These are phyloP conservation scores for Cupressus sempervirens DNA, from an alignment of 75 land plant genomes.

Conservation along the genomic window DNA sequence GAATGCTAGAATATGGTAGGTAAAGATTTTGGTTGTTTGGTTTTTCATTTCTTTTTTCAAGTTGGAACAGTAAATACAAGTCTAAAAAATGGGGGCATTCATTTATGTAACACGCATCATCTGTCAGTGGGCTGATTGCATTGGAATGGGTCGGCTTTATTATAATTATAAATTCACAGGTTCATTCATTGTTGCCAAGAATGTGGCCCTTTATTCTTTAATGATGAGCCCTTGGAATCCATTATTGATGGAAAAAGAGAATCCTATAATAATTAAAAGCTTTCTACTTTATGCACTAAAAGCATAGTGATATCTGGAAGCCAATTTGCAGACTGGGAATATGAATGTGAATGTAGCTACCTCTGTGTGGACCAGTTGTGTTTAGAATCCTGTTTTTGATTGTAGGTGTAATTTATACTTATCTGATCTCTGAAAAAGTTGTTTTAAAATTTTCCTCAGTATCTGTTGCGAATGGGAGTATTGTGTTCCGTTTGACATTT, in stretches of 20 bases:
- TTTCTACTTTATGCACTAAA: background rate
- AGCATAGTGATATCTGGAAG: background rate
- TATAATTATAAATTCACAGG: background rate
- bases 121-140: background rate
- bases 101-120: background rate
- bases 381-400: background rate
- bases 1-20: background rate
- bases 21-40: background rate
- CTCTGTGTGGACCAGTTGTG: background rate
- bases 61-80: background rate
- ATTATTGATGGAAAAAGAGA: background rate
- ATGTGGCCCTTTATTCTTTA: background rate
- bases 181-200: background rate
- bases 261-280: background rate
- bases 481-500: too few relatives aligned
- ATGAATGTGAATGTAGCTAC: background rate
- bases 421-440: too few relatives aligned
- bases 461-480: too few relatives aligned
- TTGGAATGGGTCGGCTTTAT: background rate
- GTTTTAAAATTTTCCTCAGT: too few relatives aligned
- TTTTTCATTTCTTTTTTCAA: background rate
- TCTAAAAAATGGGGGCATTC: background rate
- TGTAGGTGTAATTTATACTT: background rate
- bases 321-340: background rate
- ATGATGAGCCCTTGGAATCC: background rate